Percentiles rank a stretch among this genome's conserved stretches.
Conservation (phyloP, 371 early-diverging fungal genomes). For the Capillidium heterosporum region DNA sequence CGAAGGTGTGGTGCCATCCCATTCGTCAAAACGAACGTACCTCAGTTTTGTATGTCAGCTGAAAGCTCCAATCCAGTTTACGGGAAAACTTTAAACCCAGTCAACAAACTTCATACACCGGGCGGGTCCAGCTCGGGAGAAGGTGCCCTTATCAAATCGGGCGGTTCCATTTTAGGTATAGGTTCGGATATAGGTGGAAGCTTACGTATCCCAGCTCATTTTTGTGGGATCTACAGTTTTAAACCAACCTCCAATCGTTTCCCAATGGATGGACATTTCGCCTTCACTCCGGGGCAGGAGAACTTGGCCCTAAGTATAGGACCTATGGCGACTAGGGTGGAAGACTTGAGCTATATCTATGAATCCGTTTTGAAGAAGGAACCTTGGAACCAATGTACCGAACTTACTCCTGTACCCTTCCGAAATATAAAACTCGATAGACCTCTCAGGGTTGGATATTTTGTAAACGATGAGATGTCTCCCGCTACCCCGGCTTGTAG, state of each 20-base stretch:
- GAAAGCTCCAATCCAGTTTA: not conserved
- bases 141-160: conserved; percentile 1
- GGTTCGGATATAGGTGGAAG: not conserved
- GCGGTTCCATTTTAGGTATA: conserved; percentile 3
- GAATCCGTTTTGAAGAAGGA: not conserved
- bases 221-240: not conserved
- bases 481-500: not conserved
- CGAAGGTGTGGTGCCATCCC: not conserved
- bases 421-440: not conserved
- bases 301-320: not conserved
- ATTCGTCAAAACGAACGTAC: conserved; percentile 6
- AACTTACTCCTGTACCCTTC: not conserved
- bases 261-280: not conserved
- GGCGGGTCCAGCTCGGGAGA: conserved; percentile 7
- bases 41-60: not conserved
- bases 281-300: not conserved
- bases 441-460: not conserved
- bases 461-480: not conserved
- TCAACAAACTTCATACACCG: not conserved
- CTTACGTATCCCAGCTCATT: not conserved
- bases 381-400: not conserved
- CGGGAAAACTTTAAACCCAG: conserved; percentile 6
- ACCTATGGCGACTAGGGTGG: not conserved
- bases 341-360: not conserved
- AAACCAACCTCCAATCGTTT: conserved; percentile 1